Evolutionary conservation across 257 asterid species (phyloP), one percentile per base, ranked within the genome.

Genomic region (Cynanchum wilfordii): DNA sequence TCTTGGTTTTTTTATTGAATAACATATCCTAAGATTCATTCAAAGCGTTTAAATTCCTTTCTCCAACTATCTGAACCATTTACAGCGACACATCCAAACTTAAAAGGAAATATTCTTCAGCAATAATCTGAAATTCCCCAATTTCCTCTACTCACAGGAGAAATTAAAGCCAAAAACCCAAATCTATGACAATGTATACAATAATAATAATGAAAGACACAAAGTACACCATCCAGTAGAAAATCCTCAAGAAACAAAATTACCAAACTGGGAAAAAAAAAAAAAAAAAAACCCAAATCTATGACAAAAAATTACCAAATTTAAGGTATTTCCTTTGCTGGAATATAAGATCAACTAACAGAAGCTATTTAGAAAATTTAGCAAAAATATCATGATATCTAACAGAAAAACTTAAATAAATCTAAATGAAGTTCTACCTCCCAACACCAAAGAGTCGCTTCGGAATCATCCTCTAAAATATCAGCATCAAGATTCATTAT

Each of bases 391-490:
- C 70, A 57, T 44, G 51, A 40, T 29, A 24, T n/a, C 10, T 52
- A 10, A 65, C 17, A 2, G 49, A 40, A 15, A 75, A 64, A 11
- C 15, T 10, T 64, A 56, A 55, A 55, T 4, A 63, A 11, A 58
- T 33, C 20, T 3, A 42, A 65, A 27, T 2, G 54, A 51, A 65
- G 74, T 5, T 7, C 69, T 60, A 95, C 99, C 99, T 95, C 99
- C 99, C 99, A 95, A 66, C 88, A 90, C 96, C 98, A 95, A 49
- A 92, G 92, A 64, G 96, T 88, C 67, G 76, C 63, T 67, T 86
- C 96, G 20, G 84, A 79, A 25, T 89, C 97, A 76, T 95, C 96
- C 83, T 95, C 98, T 85, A 95, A 82, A 40, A 92, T 79, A 83
- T 95, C 97, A 68, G 98, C 92, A 77, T 95, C 97, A 13, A 76